A percentile compares a stretch with the other conserved stretches of the same genome.
These are phyloP conservation scores for Candida insectorum DNA, from an alignment of 805 yeast species.

Conservation along the genomic window DNA sequence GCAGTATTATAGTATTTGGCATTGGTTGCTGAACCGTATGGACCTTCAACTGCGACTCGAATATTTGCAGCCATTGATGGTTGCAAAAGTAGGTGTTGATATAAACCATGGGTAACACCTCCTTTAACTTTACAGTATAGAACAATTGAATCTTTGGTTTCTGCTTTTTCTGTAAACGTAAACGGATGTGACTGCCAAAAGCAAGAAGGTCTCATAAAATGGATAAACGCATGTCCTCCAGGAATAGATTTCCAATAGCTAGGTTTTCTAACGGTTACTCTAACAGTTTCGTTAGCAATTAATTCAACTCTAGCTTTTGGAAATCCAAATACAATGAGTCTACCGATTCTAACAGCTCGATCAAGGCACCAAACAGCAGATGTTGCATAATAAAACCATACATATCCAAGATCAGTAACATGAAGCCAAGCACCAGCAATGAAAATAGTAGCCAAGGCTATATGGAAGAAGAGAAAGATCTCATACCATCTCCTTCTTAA, in stretches of 20 bases:
- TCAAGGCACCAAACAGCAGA: conserved; percentile 38
- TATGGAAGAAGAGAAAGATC: conserved; percentile 30
- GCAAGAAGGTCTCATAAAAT: conserved; percentile 28
- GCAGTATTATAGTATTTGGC: conserved; percentile 50
- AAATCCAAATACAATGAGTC: conserved; percentile 31
- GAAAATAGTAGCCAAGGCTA: conserved; percentile 34
- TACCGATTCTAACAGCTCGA: conserved; percentile 23
- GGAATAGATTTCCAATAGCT: conserved; percentile 33
- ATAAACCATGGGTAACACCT: conserved; percentile 33
- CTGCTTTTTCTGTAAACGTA: conserved; percentile 28
- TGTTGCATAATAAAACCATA: conserved; percentile 26
- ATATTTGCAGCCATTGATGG: conserved; percentile 27
- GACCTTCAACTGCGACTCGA: conserved; percentile 55
- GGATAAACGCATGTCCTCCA: conserved; percentile 41
- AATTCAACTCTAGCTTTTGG: conserved; percentile 29
- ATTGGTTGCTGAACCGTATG: conserved; percentile 58
- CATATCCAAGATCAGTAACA: conserved; percentile 35
- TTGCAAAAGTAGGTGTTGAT: conserved; percentile 18
- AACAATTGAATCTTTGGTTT: conserved; percentile 17
- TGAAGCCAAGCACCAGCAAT: conserved; percentile 46
- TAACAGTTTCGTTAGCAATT: conserved; percentile 34
- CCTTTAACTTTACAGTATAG: conserved; percentile 35
- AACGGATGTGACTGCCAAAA: conserved; percentile 46
- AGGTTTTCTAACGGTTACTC: conserved; percentile 35
- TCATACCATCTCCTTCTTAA: conserved; percentile 38